These are phyloP conservation scores for Petunia secreta DNA, from an alignment of 257 asterid genomes.

Conservation along the genomic window DNA sequence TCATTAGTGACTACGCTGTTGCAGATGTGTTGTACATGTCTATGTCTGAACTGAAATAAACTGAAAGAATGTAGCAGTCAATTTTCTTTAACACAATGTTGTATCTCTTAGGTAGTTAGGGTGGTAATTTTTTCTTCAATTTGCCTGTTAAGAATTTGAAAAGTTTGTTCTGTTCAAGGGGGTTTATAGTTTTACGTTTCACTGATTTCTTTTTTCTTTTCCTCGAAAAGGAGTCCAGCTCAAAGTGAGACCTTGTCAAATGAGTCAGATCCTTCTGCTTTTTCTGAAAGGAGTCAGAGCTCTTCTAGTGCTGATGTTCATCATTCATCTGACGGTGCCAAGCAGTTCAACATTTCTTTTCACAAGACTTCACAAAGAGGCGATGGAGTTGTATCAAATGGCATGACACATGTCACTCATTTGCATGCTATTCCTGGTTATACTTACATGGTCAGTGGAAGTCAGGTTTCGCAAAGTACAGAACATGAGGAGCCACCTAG, in stretches of 20 bases:
- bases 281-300: conserved; percentile 53
- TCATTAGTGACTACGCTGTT: too few species aligned
- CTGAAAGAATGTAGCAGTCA: background rate
- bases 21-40: background rate
- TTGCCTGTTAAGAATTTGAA: conserved; percentile 8
- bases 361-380: conserved; percentile 46
- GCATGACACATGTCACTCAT: conserved; percentile 42
- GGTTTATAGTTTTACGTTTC: background rate
- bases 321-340: conserved; percentile 38
- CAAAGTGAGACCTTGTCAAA: conserved; percentile 65
- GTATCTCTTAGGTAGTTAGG: background rate
- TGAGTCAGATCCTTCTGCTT: conserved; percentile 72
- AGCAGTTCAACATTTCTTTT: conserved; percentile 51
- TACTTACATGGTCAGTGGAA: conserved; percentile 43
- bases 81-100: conserved; percentile 1
- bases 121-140: background rate
- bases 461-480: conserved; percentile 42
- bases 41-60: background rate
- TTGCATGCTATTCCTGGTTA: conserved; percentile 53
- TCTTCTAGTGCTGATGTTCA: conserved; percentile 51
- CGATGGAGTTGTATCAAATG: conserved; percentile 41
- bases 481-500: conserved; percentile 42
- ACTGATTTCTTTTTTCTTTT: conserved; percentile 18
- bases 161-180: background rate
- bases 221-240: conserved; percentile 64